These are phyloP conservation scores for Phytophthora nicotianae DNA, from an alignment of 352 stramenopile species.

Conservation along the genomic window DNA sequence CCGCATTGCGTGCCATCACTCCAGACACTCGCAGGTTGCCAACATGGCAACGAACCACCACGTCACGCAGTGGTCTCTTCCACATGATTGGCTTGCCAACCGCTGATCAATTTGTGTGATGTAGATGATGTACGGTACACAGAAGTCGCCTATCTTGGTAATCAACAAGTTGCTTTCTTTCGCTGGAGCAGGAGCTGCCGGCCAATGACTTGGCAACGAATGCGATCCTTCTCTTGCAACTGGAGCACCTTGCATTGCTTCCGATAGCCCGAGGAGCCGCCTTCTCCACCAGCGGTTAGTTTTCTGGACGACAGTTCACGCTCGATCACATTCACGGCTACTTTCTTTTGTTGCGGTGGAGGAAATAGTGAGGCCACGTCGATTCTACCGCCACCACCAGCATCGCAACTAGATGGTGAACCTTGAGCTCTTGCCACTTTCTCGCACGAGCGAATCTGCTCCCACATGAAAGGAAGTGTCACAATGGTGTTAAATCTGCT, in stretches of 20 bases:
- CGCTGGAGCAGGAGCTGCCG: constrained; percentile 52
- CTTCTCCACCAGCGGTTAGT: constrained; percentile 9
- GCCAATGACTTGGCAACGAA: constrained; percentile 52
- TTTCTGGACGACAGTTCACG: constrained; percentile 21
- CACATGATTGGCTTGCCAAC: constrained; percentile 39
- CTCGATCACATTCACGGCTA: constrained; percentile 1
- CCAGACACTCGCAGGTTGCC: constrained; percentile 83
- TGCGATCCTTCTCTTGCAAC: constrained; percentile 70
- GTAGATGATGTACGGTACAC: not conserved
- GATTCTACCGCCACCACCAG: constrained; percentile 18
- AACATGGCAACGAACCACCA: constrained; percentile 75
- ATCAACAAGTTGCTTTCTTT: constrained; percentile 54
- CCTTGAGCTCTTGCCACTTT: constrained; percentile 29
- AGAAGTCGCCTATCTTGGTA: not conserved
- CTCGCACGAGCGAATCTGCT: constrained; percentile 33
- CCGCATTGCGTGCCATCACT: constrained; percentile 63
- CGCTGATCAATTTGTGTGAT: constrained; percentile 1
- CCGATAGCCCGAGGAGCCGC: constrained; percentile 26
- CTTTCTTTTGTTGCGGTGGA: constrained; percentile 17
- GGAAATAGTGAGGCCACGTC: constrained; percentile 33
- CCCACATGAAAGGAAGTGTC: constrained; percentile 46
- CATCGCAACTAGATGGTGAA: constrained; percentile 8
- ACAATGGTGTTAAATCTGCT: constrained; percentile 28
- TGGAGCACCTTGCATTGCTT: constrained; percentile 61
- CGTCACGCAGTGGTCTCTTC: constrained; percentile 64